A percentile compares a stretch with the other conserved stretches of the same genome.
These are phyloP conservation scores for Mycena sanguinolenta DNA, from an alignment of 768 basidiomycete species.

Conservation along the genomic window DNA sequence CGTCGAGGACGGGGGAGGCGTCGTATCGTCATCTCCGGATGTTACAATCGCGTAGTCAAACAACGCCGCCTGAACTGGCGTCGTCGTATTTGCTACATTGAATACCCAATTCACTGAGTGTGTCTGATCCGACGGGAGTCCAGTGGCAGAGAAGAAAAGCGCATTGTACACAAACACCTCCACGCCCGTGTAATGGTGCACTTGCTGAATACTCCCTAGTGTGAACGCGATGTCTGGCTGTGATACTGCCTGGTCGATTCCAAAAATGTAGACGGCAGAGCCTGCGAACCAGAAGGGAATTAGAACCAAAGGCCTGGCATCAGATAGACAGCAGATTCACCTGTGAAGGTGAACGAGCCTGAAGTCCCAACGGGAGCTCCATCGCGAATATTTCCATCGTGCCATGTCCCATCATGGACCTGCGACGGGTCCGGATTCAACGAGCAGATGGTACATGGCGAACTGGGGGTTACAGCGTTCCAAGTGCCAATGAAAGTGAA, in stretches of 20 bases:
- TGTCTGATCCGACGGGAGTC: slow-evolving; percentile 14
- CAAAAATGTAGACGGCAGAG: slow-evolving; percentile 32
- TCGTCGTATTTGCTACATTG: slow-evolving; percentile 6
- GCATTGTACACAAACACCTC: slow-evolving; percentile 21
- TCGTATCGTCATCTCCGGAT: slow-evolving; percentile 1
- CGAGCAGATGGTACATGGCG: slow-evolving; percentile 23
- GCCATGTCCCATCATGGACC: slow-evolving; percentile 21
- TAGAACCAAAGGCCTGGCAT: background rate
- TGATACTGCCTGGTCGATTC: slow-evolving; percentile 20
- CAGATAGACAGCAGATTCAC: no score
- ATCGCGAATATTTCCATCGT: slow-evolving; percentile 21
- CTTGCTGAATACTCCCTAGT: slow-evolving; percentile 8
- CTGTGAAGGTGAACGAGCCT: slow-evolving; percentile 28
- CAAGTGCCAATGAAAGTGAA: slow-evolving; percentile 30
- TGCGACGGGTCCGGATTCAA: slow-evolving; percentile 12
- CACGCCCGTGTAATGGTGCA: slow-evolving; percentile 29
- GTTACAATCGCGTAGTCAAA: slow-evolving; percentile 35
- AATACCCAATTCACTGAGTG: slow-evolving; percentile 25
- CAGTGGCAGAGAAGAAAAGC: slow-evolving; percentile 24
- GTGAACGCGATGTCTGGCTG: slow-evolving; percentile 28
- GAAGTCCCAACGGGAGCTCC: slow-evolving; percentile 7
- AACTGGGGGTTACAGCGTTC: slow-evolving; percentile 18
- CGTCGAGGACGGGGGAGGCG: background rate
- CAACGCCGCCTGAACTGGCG: slow-evolving; percentile 20
- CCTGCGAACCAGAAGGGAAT: slow-evolving; percentile 9